Evolutionary conservation across 176 grass and related monocot species (phyloP), one percentile per base, ranked within the genome.

Genomic region (Aegilops sharonensis): DNA sequence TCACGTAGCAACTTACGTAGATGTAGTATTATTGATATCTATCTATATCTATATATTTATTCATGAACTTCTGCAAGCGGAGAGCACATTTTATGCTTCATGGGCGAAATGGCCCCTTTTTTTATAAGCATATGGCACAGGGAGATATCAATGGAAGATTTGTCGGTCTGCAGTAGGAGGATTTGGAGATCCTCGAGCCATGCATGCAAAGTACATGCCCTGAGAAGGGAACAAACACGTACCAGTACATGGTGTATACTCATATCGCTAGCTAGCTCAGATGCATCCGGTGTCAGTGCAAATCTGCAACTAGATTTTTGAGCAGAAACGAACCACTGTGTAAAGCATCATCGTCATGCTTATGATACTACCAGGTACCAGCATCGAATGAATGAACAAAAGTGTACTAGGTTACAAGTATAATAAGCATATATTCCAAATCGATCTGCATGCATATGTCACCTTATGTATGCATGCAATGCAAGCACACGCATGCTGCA

Each of bases 381-480:
- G 32, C 67, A 79, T 68, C 87, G 67, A 84, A 84, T 87, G 67
- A 84, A 84, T 87, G 89, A 76, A 61, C 67, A 75, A 72, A 83
- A 90, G 79, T 20, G n/a, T 68, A 70, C 34, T 37, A n/a, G 56
- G 6, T 6, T n/a, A 2, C 20, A 77, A 10, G 52, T 50, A 79
- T 47, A 35, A 72, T 32, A 23, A 27, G 14, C 13, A 25, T n/a
- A 64, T 75, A 32, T 57, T 72, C 4, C 32, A 45, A 25, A 84
- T 89, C 75, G 75, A 89, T 75, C 82, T 89, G 78, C 63, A 81
- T 78, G 80, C 87, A 59, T 71, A 66, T 92, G 87, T 79, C 84
- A 86, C 57, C 79, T 37, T 77, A 65, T 27, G 60, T 60, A 64
- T 23, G 60, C 64, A 83, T 57, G 89, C 56, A 59, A 59, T 59